phyloP scores from a whole-genome alignment of 257 asterid species.

The Buddleja alternifolia region DNA sequence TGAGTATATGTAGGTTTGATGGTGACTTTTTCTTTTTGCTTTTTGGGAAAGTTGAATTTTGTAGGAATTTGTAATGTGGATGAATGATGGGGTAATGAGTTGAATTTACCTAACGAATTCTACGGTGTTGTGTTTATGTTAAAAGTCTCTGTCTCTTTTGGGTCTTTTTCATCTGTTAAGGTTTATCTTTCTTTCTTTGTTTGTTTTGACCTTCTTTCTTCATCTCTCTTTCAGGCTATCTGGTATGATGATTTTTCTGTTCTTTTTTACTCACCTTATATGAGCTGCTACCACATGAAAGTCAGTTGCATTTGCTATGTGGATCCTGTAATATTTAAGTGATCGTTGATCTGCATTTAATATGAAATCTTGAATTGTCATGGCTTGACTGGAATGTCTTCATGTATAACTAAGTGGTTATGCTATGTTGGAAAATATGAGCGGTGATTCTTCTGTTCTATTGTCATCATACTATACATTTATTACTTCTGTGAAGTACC shows the following conservation, averaged over 20 bases:
- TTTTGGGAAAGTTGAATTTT: neutral
- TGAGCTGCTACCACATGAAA: too few relatives aligned
- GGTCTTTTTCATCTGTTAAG: neutral
- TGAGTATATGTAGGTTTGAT: neutral
- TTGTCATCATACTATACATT: neutral
- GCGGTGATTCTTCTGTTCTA: neutral
- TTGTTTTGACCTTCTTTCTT: neutral
- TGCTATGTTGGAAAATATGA: neutral
- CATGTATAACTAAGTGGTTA: neutral
- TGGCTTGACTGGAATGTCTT: neutral
- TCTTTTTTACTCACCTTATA: too few relatives aligned
- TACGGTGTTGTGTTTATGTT: neutral
- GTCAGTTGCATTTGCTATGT: neutral
- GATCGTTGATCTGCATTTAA: neutral
- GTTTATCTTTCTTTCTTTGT: neutral
- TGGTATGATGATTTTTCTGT: neutral
- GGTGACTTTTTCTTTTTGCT: neutral
- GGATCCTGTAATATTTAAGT: neutral
- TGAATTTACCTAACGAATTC: neutral
- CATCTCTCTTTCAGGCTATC: neutral
- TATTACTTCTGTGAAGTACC: neutral
- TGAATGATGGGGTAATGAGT: slow-evolving; percentile 7
- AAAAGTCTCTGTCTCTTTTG: neutral
- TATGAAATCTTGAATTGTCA: neutral
- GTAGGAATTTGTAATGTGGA: neutral